These are phyloP conservation scores for Yamadazyma blattariae DNA, from an alignment of 1,139 yeast species.

Conservation along the genomic window DNA sequence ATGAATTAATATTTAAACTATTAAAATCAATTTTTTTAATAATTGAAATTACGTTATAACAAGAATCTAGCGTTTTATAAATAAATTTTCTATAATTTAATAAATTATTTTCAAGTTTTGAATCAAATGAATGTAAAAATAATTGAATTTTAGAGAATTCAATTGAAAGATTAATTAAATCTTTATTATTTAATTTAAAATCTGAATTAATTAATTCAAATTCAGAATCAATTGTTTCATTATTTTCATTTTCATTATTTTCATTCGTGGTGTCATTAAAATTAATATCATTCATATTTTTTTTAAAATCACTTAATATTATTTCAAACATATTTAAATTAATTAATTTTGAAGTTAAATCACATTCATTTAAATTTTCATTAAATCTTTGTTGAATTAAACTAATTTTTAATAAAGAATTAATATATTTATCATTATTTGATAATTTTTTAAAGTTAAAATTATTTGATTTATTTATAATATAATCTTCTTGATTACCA, in stretches of 20 bases:
- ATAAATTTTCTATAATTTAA: conserved; percentile 29
- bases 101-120: conserved; percentile 26
- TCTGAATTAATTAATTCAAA: neutral
- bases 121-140: conserved; percentile 32
- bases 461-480: conserved; percentile 35
- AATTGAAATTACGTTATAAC: conserved; percentile 27
- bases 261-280: neutral
- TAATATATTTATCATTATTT: conserved; percentile 32
- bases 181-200: conserved; percentile 11
- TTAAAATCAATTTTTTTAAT: conserved; percentile 19
- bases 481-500: conserved; percentile 43
- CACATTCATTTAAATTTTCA: conserved; percentile 32
- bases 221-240: neutral
- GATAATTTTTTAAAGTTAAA: conserved; percentile 5
- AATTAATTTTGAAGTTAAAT: conserved; percentile 26
- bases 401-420: conserved; percentile 39
- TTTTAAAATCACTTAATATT: conserved; percentile 32
- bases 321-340: conserved; percentile 45
- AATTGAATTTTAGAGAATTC: conserved; percentile 42
- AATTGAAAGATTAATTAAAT: conserved; percentile 31
- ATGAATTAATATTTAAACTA: conserved; percentile 25
- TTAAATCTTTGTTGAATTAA: conserved; percentile 42
- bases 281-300: neutral
- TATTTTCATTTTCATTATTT: neutral
- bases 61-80: conserved; percentile 28